These are phyloP conservation scores for Licmophora abbreviata DNA, from an alignment of 108 stramenopile species.

Conservation along the genomic window DNA sequence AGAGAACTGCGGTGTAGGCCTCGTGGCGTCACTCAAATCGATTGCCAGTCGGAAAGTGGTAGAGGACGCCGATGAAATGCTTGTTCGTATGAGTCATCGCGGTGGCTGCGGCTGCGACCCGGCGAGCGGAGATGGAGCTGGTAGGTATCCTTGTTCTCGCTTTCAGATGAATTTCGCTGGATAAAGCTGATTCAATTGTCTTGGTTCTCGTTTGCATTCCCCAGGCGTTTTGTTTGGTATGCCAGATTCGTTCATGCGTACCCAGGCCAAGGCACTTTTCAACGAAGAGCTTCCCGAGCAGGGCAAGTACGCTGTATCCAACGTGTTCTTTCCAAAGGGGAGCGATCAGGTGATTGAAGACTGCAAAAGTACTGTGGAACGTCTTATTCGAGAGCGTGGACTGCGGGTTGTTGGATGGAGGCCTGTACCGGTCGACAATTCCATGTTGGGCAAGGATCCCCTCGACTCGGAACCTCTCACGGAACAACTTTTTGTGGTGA, in stretches of 20 bases:
- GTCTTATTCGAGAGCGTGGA: constrained; percentile 67
- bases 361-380: constrained; percentile 79
- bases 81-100: constrained; percentile 95
- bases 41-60: constrained; percentile 82
- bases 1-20: constrained; percentile 88
- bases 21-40: constrained; percentile 81
- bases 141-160: constrained; percentile 35
- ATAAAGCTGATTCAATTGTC: neutral
- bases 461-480: constrained; percentile 87
- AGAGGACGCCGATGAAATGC: constrained; percentile 94
- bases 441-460: constrained; percentile 86
- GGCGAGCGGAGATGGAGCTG: constrained; percentile 84
- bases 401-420: constrained; percentile 82
- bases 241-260: constrained; percentile 93
- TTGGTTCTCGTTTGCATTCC: constrained; percentile 5
- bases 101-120: constrained; percentile 93
- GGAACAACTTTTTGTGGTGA: constrained; percentile 74
- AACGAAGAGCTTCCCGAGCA: constrained; percentile 66
- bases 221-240: constrained; percentile 85
- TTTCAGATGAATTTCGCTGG: neutral
- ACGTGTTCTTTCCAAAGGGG: constrained; percentile 90
- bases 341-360: constrained; percentile 62
- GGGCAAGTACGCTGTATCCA: constrained; percentile 90
- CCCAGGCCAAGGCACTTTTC: constrained; percentile 69
- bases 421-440: constrained; percentile 83